These are phyloP conservation scores for Mucor plumbeus DNA, from an alignment of 371 early-diverging fungal genomes.

Conservation along the genomic window DNA sequence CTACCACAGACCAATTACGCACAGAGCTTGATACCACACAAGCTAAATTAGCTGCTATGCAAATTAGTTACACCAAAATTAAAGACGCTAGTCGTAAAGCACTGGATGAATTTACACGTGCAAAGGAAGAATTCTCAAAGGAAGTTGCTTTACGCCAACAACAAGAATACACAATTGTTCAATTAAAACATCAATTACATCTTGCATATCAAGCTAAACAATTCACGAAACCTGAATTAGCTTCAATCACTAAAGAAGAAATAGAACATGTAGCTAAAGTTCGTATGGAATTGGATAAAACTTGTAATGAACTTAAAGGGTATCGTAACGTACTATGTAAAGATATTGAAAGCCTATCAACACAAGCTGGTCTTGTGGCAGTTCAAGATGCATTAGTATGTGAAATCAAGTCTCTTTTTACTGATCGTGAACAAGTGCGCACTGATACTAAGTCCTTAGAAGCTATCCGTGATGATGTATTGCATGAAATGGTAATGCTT, in stretches of 20 bases:
- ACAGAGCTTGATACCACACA: conserved; percentile 37
- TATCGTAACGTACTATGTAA: conserved; percentile 37
- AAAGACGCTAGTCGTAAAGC: conserved; percentile 50
- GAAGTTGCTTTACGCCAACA: conserved; percentile 47
- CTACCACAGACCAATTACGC: conserved; percentile 23
- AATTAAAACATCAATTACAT: conserved; percentile 42
- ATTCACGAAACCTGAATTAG: conserved; percentile 26
- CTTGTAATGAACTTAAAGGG: conserved; percentile 44
- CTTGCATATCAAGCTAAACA: conserved; percentile 29
- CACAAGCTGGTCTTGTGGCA: conserved; percentile 38
- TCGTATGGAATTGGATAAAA: conserved; percentile 41
- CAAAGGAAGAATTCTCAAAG: conserved; percentile 53
- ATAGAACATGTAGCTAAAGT: conserved; percentile 42
- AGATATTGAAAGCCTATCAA: conserved; percentile 41
- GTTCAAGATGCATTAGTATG: conserved; percentile 34
- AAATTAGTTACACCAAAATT: conserved; percentile 39
- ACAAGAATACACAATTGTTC: conserved; percentile 40
- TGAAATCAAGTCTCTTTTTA: conserved; percentile 37
- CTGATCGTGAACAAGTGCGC: conserved; percentile 35
- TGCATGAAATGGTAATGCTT: conserved; percentile 59
- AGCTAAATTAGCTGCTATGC: conserved; percentile 30
- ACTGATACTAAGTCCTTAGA: conserved; percentile 36
- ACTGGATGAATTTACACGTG: conserved; percentile 47
- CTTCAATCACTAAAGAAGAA: conserved; percentile 39
- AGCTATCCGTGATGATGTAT: conserved; percentile 31